These are phyloP conservation scores for Polytrichum commune DNA, from an alignment of 225 moss, liverwort and hornwort species.

Conservation along the genomic window DNA sequence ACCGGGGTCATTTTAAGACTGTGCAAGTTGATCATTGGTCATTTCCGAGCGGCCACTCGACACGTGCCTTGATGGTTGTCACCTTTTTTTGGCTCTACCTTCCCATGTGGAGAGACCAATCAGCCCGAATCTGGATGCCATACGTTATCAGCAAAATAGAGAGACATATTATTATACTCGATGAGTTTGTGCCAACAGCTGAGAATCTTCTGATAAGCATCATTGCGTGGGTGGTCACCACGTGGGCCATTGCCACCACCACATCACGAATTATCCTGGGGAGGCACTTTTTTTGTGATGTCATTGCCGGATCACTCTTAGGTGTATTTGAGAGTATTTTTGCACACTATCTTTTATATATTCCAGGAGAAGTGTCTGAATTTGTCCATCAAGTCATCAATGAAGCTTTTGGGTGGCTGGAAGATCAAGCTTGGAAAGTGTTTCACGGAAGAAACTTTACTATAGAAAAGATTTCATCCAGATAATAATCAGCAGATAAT, in stretches of 20 bases:
- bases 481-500: slow-evolving; percentile 6
- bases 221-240: slow-evolving; percentile 26
- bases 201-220: slow-evolving; percentile 31
- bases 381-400: slow-evolving; percentile 35
- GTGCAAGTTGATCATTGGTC: slow-evolving; percentile 77
- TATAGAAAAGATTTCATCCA: slow-evolving; percentile 23
- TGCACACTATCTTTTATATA: slow-evolving; percentile 42
- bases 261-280: slow-evolving; percentile 71
- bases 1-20: slow-evolving; percentile 57
- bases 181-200: slow-evolving; percentile 18
- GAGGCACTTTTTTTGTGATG: slow-evolving; percentile 80
- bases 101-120: slow-evolving; percentile 54
- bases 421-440: slow-evolving; percentile 17
- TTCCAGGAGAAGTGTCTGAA: slow-evolving; percentile 42
- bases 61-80: slow-evolving; percentile 57
- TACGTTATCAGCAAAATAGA: slow-evolving; percentile 9
- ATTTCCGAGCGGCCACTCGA: slow-evolving; percentile 83
- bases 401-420: slow-evolving; percentile 25
- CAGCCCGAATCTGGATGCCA: slow-evolving; percentile 34
- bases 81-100: slow-evolving; percentile 60
- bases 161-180: slow-evolving; percentile 19
- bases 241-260: slow-evolving; percentile 71
- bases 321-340: slow-evolving; percentile 64
- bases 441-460: slow-evolving; percentile 19
- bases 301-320: slow-evolving; percentile 56